Conservation (phyloP, 768 basidiomycete genomes). For the Mycena alexandri region DNA sequence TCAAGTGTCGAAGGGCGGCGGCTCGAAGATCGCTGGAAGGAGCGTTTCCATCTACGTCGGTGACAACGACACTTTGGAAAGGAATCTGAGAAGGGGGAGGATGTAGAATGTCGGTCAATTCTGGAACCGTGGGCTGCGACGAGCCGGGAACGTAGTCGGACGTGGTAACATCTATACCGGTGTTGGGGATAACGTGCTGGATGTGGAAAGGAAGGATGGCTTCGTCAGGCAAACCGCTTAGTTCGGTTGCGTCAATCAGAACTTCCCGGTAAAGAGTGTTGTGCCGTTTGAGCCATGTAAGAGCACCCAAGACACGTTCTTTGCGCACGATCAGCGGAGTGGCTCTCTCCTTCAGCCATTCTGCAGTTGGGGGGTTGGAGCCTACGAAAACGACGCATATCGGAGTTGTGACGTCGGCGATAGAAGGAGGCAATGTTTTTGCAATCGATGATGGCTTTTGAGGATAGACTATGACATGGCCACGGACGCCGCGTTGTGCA, state of each 20-base stretch:
- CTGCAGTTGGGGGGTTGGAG: slow-evolving; percentile 19
- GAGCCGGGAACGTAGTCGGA: slow-evolving; percentile 3
- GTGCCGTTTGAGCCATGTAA: not conserved
- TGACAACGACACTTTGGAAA: not conserved
- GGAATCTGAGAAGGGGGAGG: not conserved
- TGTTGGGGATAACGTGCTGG: slow-evolving; percentile 1
- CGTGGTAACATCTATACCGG: not conserved
- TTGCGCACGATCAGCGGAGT: slow-evolving; percentile 33
- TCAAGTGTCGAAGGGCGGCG: not conserved
- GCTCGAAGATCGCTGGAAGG: not conserved
- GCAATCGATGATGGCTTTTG: slow-evolving; percentile 36
- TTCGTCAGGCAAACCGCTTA: not conserved
- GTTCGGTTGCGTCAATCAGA: not conserved
- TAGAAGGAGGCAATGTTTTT: slow-evolving; percentile 34
- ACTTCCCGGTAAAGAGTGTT: not conserved
- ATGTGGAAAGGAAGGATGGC: not conserved
- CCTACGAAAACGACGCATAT: slow-evolving; percentile 44
- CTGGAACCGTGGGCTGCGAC: no score
- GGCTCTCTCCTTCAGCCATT: slow-evolving; percentile 42
- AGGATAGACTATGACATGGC: slow-evolving; percentile 45
- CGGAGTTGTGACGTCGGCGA: slow-evolving; percentile 39
- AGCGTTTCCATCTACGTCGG: not conserved
- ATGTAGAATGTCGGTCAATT: not conserved
- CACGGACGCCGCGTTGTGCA: slow-evolving; percentile 41
- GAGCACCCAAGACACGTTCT: not conserved